Evolutionary conservation across 2,329 filamentous ascomycete species (phyloP).

Genomic region (Talaromyces sp.): DNA sequence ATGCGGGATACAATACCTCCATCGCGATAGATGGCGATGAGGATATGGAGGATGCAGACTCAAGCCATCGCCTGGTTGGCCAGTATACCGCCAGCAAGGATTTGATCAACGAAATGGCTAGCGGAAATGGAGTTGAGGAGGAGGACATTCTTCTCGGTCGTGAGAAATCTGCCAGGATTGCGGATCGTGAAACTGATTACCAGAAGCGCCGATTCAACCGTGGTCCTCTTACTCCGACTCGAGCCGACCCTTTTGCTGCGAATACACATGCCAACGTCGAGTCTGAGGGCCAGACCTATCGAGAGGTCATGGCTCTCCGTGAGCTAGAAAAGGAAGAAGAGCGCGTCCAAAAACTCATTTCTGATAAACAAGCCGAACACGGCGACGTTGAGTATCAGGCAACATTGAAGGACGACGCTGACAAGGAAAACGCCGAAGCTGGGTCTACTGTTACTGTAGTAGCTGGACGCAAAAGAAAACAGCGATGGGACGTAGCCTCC

Average conservation of each 20-base stretch:
- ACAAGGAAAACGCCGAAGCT: constrained; percentile 69
- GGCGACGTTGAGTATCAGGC: constrained; percentile 63
- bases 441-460: constrained; percentile 61
- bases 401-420: constrained; percentile 60
- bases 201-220: constrained; percentile 93
- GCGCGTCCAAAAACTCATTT: constrained; percentile 72
- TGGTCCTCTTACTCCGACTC: constrained; percentile 66
- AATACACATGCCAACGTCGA: constrained; percentile 63
- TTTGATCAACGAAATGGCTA: constrained; percentile 91
- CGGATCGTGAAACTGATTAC: constrained; percentile 92
- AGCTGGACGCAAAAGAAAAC: constrained; percentile 75
- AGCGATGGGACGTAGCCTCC: constrained; percentile 84
- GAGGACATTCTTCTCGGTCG: constrained; percentile 80
- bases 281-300: constrained; percentile 74
- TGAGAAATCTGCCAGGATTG: constrained; percentile 86
- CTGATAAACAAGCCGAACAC: constrained; percentile 61
- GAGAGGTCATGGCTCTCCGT: constrained; percentile 82
- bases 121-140: constrained; percentile 79
- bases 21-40: constrained; percentile 76
- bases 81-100: constrained; percentile 92
- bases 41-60: constrained; percentile 70
- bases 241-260: constrained; percentile 78
- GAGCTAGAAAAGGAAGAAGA: constrained; percentile 93
- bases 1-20: constrained; percentile 83
- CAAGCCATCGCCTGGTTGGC: constrained; percentile 74